These are phyloP conservation scores for Stygiomarasmius scandens DNA, from an alignment of 1,284 basidiomycete genomes.

Conservation along the genomic window DNA sequence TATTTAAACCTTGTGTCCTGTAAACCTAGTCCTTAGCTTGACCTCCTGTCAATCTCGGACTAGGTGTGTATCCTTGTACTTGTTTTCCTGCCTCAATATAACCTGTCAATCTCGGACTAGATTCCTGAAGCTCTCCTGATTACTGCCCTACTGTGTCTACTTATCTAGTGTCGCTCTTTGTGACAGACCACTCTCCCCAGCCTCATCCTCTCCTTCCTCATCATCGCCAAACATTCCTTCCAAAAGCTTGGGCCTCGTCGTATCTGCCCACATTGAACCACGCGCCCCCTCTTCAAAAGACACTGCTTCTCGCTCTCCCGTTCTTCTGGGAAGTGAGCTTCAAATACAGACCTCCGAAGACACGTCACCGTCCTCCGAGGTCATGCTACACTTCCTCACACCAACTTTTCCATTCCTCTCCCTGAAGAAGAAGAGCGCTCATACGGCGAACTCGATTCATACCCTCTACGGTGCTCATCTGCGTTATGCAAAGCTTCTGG, in stretches of 20 bases:
- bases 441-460: neutral
- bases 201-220: conserved; percentile 25
- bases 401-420: neutral
- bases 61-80: too few species aligned
- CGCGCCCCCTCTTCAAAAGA: conserved; percentile 34
- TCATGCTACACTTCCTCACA: neutral
- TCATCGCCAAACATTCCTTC: conserved; percentile 16
- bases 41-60: too few species aligned
- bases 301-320: conserved; percentile 65
- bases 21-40: too few species aligned
- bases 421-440: neutral
- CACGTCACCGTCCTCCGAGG: conserved; percentile 18
- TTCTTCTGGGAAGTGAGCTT: conserved; percentile 41
- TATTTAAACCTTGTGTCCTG: too few species aligned
- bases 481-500: conserved; percentile 71
- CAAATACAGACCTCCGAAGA: conserved; percentile 20
- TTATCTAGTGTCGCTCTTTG: too few species aligned
- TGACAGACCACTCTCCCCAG: conserved; percentile 33
- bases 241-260: conserved; percentile 6
- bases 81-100: too few species aligned
- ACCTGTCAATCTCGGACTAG: too few species aligned
- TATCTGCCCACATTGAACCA: conserved; percentile 15
- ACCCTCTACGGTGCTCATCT: neutral
- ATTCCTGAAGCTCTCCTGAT: too few species aligned
- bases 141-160: too few species aligned